phyloP scores from a whole-genome alignment of 179 eudicot genomes.

The Beta lomatogona region DNA sequence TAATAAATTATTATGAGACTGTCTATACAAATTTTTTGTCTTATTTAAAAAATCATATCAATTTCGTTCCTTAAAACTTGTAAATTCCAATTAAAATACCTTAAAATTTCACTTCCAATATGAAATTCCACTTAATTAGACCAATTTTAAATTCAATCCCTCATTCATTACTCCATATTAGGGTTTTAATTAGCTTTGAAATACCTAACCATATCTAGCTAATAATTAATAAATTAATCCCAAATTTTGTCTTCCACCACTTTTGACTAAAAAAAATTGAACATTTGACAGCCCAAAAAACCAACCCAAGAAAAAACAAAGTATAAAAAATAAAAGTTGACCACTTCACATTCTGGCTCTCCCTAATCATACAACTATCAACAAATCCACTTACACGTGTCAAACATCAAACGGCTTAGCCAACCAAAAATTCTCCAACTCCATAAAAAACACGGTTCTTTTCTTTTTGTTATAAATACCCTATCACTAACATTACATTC shows the following conservation, averaged over 20 bases:
- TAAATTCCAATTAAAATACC: no score
- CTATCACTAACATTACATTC: not conserved
- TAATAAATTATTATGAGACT: no score
- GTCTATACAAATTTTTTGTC: no score
- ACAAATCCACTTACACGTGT: conserved; percentile 25
- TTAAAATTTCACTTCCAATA: not conserved
- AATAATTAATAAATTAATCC: not conserved
- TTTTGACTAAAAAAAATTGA: conserved; percentile 8
- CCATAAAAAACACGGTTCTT: conserved; percentile 6
- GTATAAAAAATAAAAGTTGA: not conserved
- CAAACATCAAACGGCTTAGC: conserved; percentile 22
- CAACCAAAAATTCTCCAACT: conserved; percentile 23
- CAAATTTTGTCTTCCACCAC: conserved; percentile 4
- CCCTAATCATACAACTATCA: not conserved
- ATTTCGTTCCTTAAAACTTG: no score
- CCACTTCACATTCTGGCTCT: not conserved
- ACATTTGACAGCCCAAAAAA: conserved; percentile 20
- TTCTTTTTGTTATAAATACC: conserved; percentile 9
- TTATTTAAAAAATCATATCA: no score
- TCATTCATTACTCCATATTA: not conserved
- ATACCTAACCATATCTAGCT: conserved; percentile 12
- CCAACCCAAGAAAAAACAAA: not conserved
- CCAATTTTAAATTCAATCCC: not conserved
- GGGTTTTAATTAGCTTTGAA: not conserved
- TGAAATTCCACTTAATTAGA: not conserved